Percentiles rank a stretch among this genome's conserved stretches.
Conservation (phyloP, 2,329 filamentous ascomycete species). For the Blastomyces percursus region DNA sequence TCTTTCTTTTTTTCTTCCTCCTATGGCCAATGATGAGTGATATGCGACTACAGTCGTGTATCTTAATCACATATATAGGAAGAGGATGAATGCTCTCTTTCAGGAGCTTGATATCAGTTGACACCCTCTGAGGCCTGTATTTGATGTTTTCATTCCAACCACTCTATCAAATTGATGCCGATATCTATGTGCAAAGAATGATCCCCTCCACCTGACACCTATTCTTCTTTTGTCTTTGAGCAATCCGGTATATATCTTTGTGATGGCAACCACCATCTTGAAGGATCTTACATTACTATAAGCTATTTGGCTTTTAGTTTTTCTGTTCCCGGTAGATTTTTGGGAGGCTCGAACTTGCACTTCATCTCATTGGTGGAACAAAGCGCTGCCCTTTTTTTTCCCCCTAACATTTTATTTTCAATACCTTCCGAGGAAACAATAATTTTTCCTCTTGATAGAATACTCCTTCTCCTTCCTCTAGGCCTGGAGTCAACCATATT, state of each 20-base stretch:
- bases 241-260: neutral
- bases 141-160: neutral
- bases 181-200: neutral
- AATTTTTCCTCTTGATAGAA: neutral
- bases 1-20: constrained; percentile 23
- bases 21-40: constrained; percentile 6
- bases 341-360: neutral
- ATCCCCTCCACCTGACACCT: neutral
- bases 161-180: neutral
- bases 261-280: neutral
- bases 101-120: constrained; percentile 2
- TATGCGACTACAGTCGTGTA: constrained; percentile 1
- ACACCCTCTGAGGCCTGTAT: constrained; percentile 3
- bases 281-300: neutral
- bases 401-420: neutral
- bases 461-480: neutral
- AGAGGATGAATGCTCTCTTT: constrained; percentile 11
- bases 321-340: neutral
- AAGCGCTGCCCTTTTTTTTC: too few relatives aligned
- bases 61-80: constrained; percentile 6
- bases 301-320: neutral
- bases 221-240: neutral
- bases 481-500: neutral
- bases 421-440: neutral
- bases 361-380: neutral